Evolutionary conservation across 1,284 basidiomycete species (phyloP), one percentile per base, ranked within the genome.

Genomic region (Cryptococcus sp.): DNA sequence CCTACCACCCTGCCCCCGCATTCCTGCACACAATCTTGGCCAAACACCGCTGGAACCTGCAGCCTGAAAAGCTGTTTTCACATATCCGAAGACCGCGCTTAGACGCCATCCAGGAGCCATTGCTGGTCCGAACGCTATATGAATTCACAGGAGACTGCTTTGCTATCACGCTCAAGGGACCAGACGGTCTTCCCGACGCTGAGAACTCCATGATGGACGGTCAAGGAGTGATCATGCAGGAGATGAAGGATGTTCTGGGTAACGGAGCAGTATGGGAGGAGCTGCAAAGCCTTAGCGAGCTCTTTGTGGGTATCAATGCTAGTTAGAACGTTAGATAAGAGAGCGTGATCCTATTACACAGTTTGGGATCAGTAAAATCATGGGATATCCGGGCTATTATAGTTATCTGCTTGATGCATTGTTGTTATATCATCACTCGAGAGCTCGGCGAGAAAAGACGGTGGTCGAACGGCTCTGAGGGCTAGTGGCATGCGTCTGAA

Each of bases 1-100:
- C 48, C 3, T 78, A 72, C 55, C 75, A 77, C 55, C 75, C 79
- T 11, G 63, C 66, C 25, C 80, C 80, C 0, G 73, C 78, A 0
- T 81, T 81, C 68, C 66, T 78, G 23, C 80, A 81, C 55, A 75
- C 75, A 17, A 80, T 80, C 63, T 72, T 80, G 43, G 72, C 78
- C 17, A 81, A 81, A 64, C 77, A 79, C 58, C 69, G 73, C 16
- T 61, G 64, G 45, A 63, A 67, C 43, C 66, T 79, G 5, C 74
- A 75, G 41, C 70, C 76, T 3, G 59, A 67, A 37, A 77, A 74
- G 50, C 66, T 77, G n/a, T 77, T 74, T 58, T 68, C 67, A 5
- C 74, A 78, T 54, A 58, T 73, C 48, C 65, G 64, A 45, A 65
- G 67, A 15, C 75, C 76, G 1, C 59, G 73, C 19, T 57, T 73